phyloP scores from a whole-genome alignment of 169 alveolate species.

The Theileria orientalis region DNA sequence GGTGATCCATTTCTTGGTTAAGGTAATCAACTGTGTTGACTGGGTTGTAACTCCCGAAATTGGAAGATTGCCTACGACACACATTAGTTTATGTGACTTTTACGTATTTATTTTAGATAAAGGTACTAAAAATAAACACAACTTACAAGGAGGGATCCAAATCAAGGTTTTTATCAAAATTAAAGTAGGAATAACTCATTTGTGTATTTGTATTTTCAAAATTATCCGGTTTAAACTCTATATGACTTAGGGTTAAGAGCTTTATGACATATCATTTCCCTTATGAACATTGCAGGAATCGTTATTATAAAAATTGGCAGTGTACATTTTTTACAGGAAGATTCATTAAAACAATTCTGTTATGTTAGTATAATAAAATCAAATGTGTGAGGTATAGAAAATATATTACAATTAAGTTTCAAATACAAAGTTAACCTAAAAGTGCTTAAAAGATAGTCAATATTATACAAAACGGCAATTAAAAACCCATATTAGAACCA shows the following conservation, averaged over 20 bases:
- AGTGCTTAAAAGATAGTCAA: neutral
- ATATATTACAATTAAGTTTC: neutral
- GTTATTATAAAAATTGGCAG: slow-evolving; percentile 1
- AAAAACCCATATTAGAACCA: neutral
- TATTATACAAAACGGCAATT: neutral
- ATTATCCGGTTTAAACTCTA: slow-evolving; percentile 8
- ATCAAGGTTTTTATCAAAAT: neutral
- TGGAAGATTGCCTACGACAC: neutral
- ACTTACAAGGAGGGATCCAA: slow-evolving; percentile 2
- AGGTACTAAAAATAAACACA: neutral
- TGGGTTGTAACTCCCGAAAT: neutral
- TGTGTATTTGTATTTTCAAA: neutral
- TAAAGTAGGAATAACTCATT: slow-evolving; percentile 10
- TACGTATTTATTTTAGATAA: too few species aligned
- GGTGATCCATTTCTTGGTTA: neutral
- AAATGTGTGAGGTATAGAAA: neutral
- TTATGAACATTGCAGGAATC: neutral
- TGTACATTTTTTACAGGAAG: slow-evolving; percentile 1
- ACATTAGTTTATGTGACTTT: neutral
- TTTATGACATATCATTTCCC: neutral
- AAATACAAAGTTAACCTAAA: neutral
- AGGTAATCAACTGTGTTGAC: neutral
- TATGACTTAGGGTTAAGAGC: neutral
- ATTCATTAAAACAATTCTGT: neutral
- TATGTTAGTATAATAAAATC: too few species aligned